Conservation (phyloP, 768 basidiomycete genomes). For the Krasilnikovozyma curviuscula region DNA sequence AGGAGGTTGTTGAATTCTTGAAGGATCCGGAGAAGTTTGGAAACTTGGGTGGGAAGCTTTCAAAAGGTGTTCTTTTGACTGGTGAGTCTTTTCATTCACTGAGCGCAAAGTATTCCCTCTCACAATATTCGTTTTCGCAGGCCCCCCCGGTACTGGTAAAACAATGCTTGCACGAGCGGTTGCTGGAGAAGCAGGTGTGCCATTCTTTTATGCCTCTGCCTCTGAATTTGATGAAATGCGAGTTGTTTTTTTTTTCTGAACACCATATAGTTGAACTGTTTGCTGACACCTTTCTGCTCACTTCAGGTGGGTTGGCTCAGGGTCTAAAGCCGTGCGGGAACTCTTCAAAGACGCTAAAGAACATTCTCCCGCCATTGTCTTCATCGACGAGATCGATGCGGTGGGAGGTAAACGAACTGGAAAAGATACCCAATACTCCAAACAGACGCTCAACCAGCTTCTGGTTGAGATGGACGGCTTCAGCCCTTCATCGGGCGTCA, state of each 20-base stretch:
- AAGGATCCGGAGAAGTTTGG: slow-evolving; percentile 83
- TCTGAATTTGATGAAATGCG: slow-evolving; percentile 97
- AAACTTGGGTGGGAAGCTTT: slow-evolving; percentile 76
- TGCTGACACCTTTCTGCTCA: neutral
- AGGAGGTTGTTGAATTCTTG: slow-evolving; percentile 25
- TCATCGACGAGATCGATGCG: slow-evolving; percentile 91
- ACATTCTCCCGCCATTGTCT: slow-evolving; percentile 90
- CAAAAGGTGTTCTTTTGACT: slow-evolving; percentile 64
- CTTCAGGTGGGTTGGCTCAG: slow-evolving; percentile 45
- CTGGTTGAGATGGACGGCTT: slow-evolving; percentile 97
- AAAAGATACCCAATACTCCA: slow-evolving; percentile 14
- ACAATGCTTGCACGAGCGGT: slow-evolving; percentile 93
- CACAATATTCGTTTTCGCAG: slow-evolving; percentile 37
- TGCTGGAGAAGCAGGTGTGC: slow-evolving; percentile 93
- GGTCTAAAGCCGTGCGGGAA: slow-evolving; percentile 86
- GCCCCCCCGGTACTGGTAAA: slow-evolving; percentile 88
- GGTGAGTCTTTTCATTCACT: slow-evolving; percentile 20
- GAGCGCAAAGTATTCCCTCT: neutral
- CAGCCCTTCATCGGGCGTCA: slow-evolving; percentile 70
- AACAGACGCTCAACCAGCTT: slow-evolving; percentile 69
- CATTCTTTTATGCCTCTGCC: slow-evolving; percentile 91
- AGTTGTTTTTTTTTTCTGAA: neutral
- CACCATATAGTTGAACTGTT: neutral
- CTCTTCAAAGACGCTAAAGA: slow-evolving; percentile 85
- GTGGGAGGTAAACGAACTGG: slow-evolving; percentile 56